These are phyloP conservation scores for Tubosaeta brunneosetosa DNA, from an alignment of 768 basidiomycete genomes.

Conservation along the genomic window DNA sequence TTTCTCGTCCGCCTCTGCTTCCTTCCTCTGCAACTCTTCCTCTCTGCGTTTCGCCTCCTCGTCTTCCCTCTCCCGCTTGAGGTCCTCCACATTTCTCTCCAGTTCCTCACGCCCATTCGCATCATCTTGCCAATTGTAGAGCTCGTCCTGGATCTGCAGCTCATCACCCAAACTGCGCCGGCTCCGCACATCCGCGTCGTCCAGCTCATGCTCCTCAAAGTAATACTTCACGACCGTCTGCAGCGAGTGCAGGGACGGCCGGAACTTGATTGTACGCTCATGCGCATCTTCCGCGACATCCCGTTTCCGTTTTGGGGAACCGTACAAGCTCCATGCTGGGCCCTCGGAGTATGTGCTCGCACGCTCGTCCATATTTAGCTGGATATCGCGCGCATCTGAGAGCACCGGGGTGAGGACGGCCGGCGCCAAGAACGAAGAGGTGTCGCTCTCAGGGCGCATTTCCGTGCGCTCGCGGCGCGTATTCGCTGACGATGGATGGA, in stretches of 20 bases:
- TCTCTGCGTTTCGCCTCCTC: constrained; percentile 22
- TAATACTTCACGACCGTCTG: constrained; percentile 21
- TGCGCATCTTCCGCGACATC: too few relatives aligned
- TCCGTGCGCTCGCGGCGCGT: too few relatives aligned
- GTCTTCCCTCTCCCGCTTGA: constrained; percentile 22
- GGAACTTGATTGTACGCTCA: too few relatives aligned
- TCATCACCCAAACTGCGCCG: constrained; percentile 31
- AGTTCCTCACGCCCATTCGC: constrained; percentile 28
- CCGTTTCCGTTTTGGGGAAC: constrained; percentile 1
- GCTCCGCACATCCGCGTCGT: constrained; percentile 15
- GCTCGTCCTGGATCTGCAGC: constrained; percentile 27
- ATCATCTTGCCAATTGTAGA: constrained; percentile 32
- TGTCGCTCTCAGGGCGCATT: too few relatives aligned
- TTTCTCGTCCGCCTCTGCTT: constrained; percentile 30
- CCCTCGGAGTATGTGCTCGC: constrained; percentile 23
- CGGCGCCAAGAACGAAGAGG: constrained; percentile 16
- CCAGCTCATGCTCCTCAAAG: constrained; percentile 22
- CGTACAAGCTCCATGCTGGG: constrained; percentile 24
- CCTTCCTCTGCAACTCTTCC: constrained; percentile 28
- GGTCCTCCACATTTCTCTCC: constrained; percentile 35
- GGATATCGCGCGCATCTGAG: constrained; percentile 17
- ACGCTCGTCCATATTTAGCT: too few relatives aligned
- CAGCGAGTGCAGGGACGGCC: constrained; percentile 24
- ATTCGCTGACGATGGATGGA: constrained; percentile 9
- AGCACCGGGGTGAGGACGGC: constrained; percentile 39